Percentiles rank a stretch among this genome's conserved stretches.
Conservation (phyloP, 2,329 filamentous ascomycete species). For the Tolypocladium guangdongense region DNA sequence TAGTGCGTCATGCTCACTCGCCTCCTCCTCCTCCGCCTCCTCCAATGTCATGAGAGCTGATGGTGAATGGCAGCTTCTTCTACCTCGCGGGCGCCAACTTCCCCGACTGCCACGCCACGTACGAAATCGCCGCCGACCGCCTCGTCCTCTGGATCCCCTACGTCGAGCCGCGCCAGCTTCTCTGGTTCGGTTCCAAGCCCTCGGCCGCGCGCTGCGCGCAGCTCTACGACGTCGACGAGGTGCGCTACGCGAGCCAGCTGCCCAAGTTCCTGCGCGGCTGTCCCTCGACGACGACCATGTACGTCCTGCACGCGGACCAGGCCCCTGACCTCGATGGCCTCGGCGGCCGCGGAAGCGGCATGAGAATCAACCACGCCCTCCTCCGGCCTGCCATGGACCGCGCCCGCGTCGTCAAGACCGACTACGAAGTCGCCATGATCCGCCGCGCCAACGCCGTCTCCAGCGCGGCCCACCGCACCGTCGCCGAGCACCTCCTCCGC, state of each 20-base stretch:
- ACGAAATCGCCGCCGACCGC: conserved; percentile 46
- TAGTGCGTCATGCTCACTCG: conserved; percentile 31
- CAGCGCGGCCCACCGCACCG: conserved; percentile 61
- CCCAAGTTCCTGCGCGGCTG: conserved; percentile 28
- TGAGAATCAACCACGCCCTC: conserved; percentile 32
- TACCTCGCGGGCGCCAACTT: conserved; percentile 46
- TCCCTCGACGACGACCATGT: conserved; percentile 24
- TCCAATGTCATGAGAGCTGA: neutral
- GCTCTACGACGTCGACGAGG: conserved; percentile 59
- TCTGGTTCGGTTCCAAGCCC: conserved; percentile 55
- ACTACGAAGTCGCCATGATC: conserved; percentile 77
- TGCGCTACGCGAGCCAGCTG: conserved; percentile 49
- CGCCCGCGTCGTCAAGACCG: conserved; percentile 70
- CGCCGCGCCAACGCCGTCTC: conserved; percentile 73
- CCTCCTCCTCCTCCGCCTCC: neutral
- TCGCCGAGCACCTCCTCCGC: conserved; percentile 51
- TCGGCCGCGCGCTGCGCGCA: conserved; percentile 48
- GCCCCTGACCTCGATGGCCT: conserved; percentile 10
- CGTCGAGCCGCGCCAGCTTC: conserved; percentile 47
- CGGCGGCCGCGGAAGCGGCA: neutral
- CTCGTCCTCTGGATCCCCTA: conserved; percentile 66
- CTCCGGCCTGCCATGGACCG: conserved; percentile 67
- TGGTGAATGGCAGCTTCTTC: conserved; percentile 36
- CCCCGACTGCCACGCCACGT: conserved; percentile 43
- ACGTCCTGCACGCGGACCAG: conserved; percentile 38